Evolutionary conservation across 176 grass and related monocot species (phyloP).

Genomic region (Raddia guianensis): DNA sequence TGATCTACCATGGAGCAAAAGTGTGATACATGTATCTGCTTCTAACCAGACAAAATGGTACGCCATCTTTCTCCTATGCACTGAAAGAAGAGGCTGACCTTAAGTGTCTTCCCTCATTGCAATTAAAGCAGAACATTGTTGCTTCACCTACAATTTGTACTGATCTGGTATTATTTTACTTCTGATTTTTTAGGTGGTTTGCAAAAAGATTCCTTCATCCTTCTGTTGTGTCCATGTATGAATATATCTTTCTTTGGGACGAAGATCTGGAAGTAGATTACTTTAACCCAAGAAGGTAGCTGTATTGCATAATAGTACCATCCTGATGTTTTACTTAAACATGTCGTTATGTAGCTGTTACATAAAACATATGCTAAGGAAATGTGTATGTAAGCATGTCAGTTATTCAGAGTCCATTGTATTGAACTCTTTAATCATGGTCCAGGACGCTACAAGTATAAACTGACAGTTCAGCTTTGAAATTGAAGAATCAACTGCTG

Average conservation of each 20-base stretch:
- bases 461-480: slow-evolving; percentile 23
- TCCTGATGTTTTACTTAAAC: slow-evolving; percentile 3
- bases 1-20: slow-evolving; percentile 76
- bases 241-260: slow-evolving; percentile 96
- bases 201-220: slow-evolving; percentile 97
- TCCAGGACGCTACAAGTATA: slow-evolving; percentile 33
- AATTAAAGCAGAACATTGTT: background rate
- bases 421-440: slow-evolving; percentile 26
- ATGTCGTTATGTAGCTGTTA: background rate
- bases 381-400: background rate
- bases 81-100: slow-evolving; percentile 26
- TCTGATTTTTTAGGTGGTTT: slow-evolving; percentile 74
- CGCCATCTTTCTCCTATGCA: slow-evolving; percentile 23
- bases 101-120: background rate
- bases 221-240: slow-evolving; percentile 68
- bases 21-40: slow-evolving; percentile 90
- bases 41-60: slow-evolving; percentile 93
- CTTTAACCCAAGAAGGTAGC: slow-evolving; percentile 76
- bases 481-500: slow-evolving; percentile 36
- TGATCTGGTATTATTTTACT: slow-evolving; percentile 27
- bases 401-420: background rate
- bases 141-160: background rate
- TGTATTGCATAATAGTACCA: slow-evolving; percentile 26
- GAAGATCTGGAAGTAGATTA: slow-evolving; percentile 84
- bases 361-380: background rate